A percentile compares a stretch with the other conserved stretches of the same genome.
These are phyloP conservation scores for Flaveria bidentis DNA, from an alignment of 129 eudicot genomes.

Conservation along the genomic window DNA sequence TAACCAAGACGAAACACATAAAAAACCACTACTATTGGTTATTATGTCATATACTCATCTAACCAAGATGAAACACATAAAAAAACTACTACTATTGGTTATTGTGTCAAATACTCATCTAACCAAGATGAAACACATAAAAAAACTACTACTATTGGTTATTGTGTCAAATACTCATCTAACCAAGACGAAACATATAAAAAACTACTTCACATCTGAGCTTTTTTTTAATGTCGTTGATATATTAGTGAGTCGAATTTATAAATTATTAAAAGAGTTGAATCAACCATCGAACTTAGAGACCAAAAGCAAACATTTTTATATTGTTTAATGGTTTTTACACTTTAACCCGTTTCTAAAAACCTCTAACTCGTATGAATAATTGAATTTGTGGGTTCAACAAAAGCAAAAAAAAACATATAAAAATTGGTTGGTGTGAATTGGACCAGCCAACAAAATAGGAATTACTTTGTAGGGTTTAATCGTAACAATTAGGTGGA, in stretches of 20 bases:
- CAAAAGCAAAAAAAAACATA: background rate
- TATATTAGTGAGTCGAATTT: background rate
- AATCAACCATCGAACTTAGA: background rate
- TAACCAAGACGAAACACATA: too few relatives aligned
- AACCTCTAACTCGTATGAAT: background rate
- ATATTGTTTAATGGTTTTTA: background rate
- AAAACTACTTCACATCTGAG: too few relatives aligned
- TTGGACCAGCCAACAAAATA: conserved; percentile 37
- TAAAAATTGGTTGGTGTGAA: conserved; percentile 25
- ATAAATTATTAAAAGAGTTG: too few relatives aligned
- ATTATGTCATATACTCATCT: too few relatives aligned
- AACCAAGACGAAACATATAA: too few relatives aligned
- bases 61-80: too few relatives aligned
- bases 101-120: too few relatives aligned
- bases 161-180: too few relatives aligned
- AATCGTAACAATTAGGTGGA: conserved; percentile 34
- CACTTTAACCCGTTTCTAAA: background rate
- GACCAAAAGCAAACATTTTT: background rate
- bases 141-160: too few relatives aligned
- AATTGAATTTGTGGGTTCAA: conserved; percentile 8
- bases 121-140: too few relatives aligned
- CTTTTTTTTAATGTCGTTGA: background rate
- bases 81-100: too few relatives aligned
- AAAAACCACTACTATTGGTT: too few relatives aligned
- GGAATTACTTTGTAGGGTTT: conserved; percentile 29